phyloP scores from a whole-genome alignment of 176 grass and related monocot genomes.

The sorghum (Sorghum bicolor) region DNA sequence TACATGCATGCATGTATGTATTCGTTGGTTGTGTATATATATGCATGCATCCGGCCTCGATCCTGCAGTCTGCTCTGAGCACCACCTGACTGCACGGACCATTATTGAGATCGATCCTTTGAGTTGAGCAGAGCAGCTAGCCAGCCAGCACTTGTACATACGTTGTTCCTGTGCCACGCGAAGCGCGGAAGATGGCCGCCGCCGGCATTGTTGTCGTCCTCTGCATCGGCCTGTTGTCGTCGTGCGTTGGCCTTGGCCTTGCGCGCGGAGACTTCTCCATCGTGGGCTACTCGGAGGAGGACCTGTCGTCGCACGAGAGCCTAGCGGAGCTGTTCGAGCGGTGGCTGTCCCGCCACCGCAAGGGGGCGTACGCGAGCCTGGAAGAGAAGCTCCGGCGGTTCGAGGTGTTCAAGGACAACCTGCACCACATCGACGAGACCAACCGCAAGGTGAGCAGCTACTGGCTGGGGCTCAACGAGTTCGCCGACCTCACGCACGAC shows the following conservation, averaged over 20 bases:
- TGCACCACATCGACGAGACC: constrained; percentile 73
- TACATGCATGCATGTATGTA: too few relatives aligned
- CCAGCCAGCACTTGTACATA: background rate
- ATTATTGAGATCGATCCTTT: too few relatives aligned
- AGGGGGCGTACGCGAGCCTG: constrained; percentile 52
- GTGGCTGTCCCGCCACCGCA: constrained; percentile 59
- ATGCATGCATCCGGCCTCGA: too few relatives aligned
- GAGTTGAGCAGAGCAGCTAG: too few relatives aligned
- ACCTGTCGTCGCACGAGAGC: constrained; percentile 35
- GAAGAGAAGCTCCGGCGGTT: constrained; percentile 73
- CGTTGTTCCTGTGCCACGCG: too few relatives aligned
- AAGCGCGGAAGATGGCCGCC: background rate
- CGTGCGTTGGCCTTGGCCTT: too few relatives aligned
- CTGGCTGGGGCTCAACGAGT: constrained; percentile 47
- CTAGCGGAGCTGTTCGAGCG: constrained; percentile 70
- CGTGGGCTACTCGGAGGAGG: constrained; percentile 57
- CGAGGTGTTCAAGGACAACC: constrained; percentile 80
- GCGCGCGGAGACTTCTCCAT: constrained; percentile 46
- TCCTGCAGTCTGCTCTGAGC: too few relatives aligned
- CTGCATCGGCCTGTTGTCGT: background rate
- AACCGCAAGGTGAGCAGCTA: constrained; percentile 63
- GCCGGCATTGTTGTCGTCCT: background rate
- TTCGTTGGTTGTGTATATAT: too few relatives aligned
- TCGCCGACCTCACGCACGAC: constrained; percentile 9
- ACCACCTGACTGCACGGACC: too few relatives aligned